These are phyloP conservation scores for Globisporangium yorkense DNA, from an alignment of 352 stramenopile genomes.

Conservation along the genomic window DNA sequence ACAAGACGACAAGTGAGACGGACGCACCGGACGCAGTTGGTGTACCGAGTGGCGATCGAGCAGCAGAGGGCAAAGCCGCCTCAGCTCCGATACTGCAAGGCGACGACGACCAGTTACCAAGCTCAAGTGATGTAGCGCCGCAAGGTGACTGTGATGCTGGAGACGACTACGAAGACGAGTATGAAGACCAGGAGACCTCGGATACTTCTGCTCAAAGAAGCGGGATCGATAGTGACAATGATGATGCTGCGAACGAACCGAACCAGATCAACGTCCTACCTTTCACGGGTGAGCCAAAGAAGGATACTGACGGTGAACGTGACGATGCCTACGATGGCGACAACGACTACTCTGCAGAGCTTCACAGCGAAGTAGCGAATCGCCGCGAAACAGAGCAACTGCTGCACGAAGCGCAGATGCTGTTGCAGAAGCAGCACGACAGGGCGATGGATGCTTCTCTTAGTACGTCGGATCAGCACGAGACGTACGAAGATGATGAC, in stretches of 20 bases:
- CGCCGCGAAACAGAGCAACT: slow-evolving; percentile 29
- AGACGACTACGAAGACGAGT: neutral
- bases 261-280: neutral
- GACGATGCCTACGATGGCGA: slow-evolving; percentile 5
- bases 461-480: neutral
- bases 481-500: neutral
- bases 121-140: neutral
- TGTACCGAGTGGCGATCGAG: neutral
- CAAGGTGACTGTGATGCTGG: neutral
- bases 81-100: neutral
- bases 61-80: neutral
- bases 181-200: neutral
- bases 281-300: neutral
- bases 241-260: neutral
- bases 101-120: neutral
- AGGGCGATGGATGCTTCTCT: neutral
- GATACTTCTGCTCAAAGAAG: neutral
- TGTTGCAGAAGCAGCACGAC: slow-evolving; percentile 23
- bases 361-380: slow-evolving; percentile 15
- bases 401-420: slow-evolving; percentile 28
- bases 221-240: neutral
- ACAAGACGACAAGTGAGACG: too few species aligned
- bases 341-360: slow-evolving; percentile 5
- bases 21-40: too few species aligned
- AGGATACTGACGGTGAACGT: slow-evolving; percentile 7